These are phyloP conservation scores for Debaryomyces udenii DNA, from an alignment of 1,139 yeast species.

Conservation along the genomic window DNA sequence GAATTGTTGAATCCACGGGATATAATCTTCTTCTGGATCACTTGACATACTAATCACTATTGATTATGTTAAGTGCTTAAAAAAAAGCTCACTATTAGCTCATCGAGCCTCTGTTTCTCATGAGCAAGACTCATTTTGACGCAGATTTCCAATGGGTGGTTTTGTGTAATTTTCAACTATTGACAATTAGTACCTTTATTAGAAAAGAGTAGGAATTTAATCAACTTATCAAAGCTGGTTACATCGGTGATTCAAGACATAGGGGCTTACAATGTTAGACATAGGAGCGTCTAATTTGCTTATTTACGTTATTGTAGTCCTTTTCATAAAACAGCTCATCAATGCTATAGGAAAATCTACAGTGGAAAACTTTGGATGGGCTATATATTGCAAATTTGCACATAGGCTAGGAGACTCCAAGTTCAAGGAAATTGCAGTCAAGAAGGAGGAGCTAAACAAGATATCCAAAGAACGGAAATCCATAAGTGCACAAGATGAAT, in stretches of 20 bases:
- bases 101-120: constrained; percentile 1
- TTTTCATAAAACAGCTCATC: constrained; percentile 35
- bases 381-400: constrained; percentile 37
- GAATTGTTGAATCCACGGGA: constrained; percentile 89
- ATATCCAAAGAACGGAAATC: constrained; percentile 57
- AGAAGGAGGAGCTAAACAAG: constrained; percentile 49
- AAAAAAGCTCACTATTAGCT: neutral
- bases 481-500: constrained; percentile 88
- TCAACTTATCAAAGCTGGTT: no score
- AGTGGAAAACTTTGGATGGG: constrained; percentile 46
- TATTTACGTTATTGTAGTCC: constrained; percentile 30
- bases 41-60: constrained; percentile 35
- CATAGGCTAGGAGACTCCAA: constrained; percentile 34
- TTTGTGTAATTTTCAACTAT: constrained; percentile 6
- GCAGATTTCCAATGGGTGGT: no score
- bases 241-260: no score
- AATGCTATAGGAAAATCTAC: constrained; percentile 36
- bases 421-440: constrained; percentile 36
- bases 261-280: constrained; percentile 25
- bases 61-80: neutral
- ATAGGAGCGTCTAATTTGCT: constrained; percentile 36
- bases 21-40: constrained; percentile 60
- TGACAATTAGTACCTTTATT: neutral
- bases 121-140: neutral
- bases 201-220: no score